Base-by-base conservation (phyloP, 2,329 filamentous ascomycete genomes). In the Furcasterigmium furcatum region DNA sequence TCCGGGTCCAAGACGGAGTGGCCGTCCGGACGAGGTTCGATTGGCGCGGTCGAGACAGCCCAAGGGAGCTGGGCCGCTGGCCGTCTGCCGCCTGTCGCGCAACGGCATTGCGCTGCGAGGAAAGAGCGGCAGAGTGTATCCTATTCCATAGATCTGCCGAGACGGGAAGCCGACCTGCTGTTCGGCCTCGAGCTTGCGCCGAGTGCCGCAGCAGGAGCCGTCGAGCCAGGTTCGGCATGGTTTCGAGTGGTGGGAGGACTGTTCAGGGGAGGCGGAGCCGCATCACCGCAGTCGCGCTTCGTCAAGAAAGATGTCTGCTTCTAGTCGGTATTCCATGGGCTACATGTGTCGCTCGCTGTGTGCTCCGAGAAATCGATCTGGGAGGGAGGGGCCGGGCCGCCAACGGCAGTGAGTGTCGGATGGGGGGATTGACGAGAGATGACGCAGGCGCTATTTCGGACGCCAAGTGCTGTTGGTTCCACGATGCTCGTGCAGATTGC, bases 121-220 rank as follows among this genome's bases (percentile, higher is more conserved):
- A 36, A 16, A 36, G 34, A 18, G 40, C 40, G 29, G 40, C 40
- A 34, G 10, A 20, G 9, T 42, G 40, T 14, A 42, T 30, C n/a
- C 30, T 42, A 22, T 24, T 30, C 40, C 40, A 42, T 13, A 42
- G 40, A 32, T 42, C 40, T 8, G 40, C 40, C 5, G 40, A 42
- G 21, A 42, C 34, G 25, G 40, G 40, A 13, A 42, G 30, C 10
- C 40, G 27, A 10, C 27, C 29, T 19, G 27, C 27, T 30, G 40
- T 22, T 34, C 40, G 40, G 19, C 40, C 40, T 34, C 40, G 27
- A 32, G 29, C 21, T 19, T 42, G 40, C 18, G 40, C 40, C 21
- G 30, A 42, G 30, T 42, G 40, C 30, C 40, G 40, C 40, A 32
- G 30, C 21, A 42, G 29, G 8, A 20, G 40, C 19, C 29, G 40